These are phyloP conservation scores for Aspergillus nanangensis DNA, from an alignment of 495 filamentous ascomycete species.

Conservation along the genomic window DNA sequence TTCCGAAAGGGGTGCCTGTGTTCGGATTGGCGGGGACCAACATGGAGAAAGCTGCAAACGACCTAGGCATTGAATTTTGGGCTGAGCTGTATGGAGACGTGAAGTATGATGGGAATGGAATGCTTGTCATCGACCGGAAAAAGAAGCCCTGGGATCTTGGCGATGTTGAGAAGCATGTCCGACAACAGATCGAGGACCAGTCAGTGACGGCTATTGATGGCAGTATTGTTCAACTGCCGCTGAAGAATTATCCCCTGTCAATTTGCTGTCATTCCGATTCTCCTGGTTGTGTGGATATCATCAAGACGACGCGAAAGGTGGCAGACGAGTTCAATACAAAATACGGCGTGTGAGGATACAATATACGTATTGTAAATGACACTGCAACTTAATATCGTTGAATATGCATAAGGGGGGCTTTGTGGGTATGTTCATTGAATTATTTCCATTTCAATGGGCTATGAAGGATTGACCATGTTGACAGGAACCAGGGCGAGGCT, in stretches of 20 bases:
- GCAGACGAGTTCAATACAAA: constrained; percentile 35
- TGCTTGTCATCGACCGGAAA: constrained; percentile 50
- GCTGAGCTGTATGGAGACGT: constrained; percentile 58
- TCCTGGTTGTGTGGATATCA: constrained; percentile 46
- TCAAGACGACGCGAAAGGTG: constrained; percentile 39
- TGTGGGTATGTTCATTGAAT: too few species aligned
- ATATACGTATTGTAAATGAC: too few species aligned
- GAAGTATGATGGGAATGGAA: constrained; percentile 48
- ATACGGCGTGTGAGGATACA: too few species aligned
- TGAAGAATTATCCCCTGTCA: constrained; percentile 43
- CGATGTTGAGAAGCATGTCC: constrained; percentile 42
- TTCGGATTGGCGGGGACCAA: constrained; percentile 53
- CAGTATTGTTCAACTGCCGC: constrained; percentile 35
- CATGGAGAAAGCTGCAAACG: constrained; percentile 49
- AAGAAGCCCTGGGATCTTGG: constrained; percentile 49
- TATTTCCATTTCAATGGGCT: too few species aligned
- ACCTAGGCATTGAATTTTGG: constrained; percentile 49
- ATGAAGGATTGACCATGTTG: too few species aligned
- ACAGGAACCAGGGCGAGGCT: too few species aligned
- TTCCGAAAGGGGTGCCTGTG: constrained; percentile 47
- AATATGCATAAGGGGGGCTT: too few species aligned
- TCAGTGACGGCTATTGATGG: constrained; percentile 44
- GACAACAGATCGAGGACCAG: constrained; percentile 38
- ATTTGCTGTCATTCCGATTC: constrained; percentile 55
- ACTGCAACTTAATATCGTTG: too few species aligned